A percentile compares a stretch with the other conserved stretches of the same genome.
Evolutionary conservation across 345 rosid species (phyloP).

Genomic region (Mallotus nudiflorus): DNA sequence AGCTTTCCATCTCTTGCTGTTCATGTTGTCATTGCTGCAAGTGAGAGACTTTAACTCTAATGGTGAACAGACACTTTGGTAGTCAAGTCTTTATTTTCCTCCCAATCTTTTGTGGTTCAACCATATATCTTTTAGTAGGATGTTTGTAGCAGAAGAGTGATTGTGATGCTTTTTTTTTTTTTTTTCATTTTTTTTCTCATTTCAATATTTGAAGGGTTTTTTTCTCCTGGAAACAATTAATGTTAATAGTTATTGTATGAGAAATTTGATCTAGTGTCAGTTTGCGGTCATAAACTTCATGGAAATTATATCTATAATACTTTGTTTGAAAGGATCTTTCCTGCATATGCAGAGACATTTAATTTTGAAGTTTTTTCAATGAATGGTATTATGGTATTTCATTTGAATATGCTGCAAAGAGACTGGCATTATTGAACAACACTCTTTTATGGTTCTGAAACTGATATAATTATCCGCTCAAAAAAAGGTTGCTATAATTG

Average conservation of each 20-base stretch:
- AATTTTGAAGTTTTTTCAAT: too few species aligned
- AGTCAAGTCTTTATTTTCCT: conserved; percentile 24
- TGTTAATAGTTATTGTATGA: conserved; percentile 58
- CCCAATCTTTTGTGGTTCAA: conserved; percentile 28
- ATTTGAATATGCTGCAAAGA: too few species aligned
- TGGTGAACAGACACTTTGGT: conserved; percentile 29
- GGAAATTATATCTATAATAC: conserved; percentile 31
- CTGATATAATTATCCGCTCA: too few species aligned
- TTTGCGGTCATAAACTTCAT: conserved; percentile 34
- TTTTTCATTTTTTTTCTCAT: conserved; percentile 1
- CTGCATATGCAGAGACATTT: neutral
- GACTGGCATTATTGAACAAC: too few species aligned
- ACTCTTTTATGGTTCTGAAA: too few species aligned
- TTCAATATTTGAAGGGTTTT: conserved; percentile 30
- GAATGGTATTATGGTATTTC: too few species aligned
- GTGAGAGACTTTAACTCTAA: conserved; percentile 15
- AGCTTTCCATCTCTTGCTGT: conserved; percentile 12
- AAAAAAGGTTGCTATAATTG: too few species aligned
- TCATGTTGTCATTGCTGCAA: conserved; percentile 3
- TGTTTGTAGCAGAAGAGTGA: conserved; percentile 54
- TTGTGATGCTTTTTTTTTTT: conserved; percentile 40
- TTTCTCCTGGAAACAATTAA: conserved; percentile 31
- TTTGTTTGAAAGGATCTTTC: conserved; percentile 21
- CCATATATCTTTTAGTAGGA: conserved; percentile 35
- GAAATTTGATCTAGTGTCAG: conserved; percentile 46